A percentile compares a stretch with the other conserved stretches of the same genome.
Evolutionary conservation across 176 grass and related monocot genomes (phyloP).

Genomic region (Oryza australiensis): DNA sequence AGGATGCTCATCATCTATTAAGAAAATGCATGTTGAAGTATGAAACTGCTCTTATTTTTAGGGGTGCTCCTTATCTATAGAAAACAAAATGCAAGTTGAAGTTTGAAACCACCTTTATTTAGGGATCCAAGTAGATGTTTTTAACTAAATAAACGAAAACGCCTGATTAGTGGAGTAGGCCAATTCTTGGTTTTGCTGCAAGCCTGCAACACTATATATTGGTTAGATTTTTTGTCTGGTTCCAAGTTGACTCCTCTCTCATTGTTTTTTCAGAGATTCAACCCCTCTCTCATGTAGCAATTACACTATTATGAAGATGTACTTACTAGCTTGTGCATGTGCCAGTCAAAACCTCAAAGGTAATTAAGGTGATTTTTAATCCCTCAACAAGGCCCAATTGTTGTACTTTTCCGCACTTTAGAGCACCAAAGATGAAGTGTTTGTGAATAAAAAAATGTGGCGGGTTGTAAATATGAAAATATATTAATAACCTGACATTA

Average conservation of each 20-base stretch:
- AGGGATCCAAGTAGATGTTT: too few relatives aligned
- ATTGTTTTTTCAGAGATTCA: not conserved
- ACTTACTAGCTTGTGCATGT: slow-evolving; percentile 5
- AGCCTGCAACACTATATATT: slow-evolving; percentile 1
- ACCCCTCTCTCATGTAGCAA: not conserved
- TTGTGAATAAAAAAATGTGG: not conserved
- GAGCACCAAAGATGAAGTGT: not conserved
- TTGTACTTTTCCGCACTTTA: not conserved
- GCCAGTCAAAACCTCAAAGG: not conserved
- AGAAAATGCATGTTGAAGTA: too few relatives aligned
- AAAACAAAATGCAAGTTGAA: too few relatives aligned
- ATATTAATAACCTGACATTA: not conserved
- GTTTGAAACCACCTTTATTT: too few relatives aligned
- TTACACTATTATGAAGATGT: not conserved
- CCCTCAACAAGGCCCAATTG: slow-evolving; percentile 10
- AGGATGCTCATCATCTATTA: too few relatives aligned
- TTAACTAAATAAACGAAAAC: too few relatives aligned
- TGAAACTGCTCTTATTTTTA: too few relatives aligned
- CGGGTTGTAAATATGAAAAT: not conserved
- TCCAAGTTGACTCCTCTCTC: not conserved
- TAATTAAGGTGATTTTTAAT: not conserved
- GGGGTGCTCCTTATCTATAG: not conserved
- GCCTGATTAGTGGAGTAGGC: too few relatives aligned
- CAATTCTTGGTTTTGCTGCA: too few relatives aligned
- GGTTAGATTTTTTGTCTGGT: slow-evolving; percentile 21